Conservation (phyloP, 345 rosid genomes). For the Hibiscus tridactylites region DNA sequence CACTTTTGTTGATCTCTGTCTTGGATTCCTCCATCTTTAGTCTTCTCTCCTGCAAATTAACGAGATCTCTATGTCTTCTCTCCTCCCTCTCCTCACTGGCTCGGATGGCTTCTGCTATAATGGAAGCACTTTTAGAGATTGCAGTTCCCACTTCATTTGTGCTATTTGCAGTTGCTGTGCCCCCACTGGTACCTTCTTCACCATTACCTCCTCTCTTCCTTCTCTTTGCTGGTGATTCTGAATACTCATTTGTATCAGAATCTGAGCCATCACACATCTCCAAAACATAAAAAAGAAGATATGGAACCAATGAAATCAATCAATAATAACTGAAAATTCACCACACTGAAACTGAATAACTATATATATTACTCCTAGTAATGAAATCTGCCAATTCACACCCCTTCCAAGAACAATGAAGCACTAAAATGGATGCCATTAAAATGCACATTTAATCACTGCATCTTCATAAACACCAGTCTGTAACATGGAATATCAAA, state of each 20-base stretch:
- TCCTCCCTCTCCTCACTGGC: constrained; percentile 63
- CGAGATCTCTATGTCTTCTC: constrained; percentile 55
- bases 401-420: neutral
- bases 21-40: constrained; percentile 60
- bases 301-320: constrained; percentile 15
- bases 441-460: neutral
- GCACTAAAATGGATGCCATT: neutral
- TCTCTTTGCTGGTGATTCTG: constrained; percentile 61
- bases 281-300: constrained; percentile 17
- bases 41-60: constrained; percentile 56
- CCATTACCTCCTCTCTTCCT: constrained; percentile 34
- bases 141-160: constrained; percentile 41
- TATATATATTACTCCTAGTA: neutral
- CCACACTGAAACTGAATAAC: neutral
- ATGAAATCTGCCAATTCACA: neutral
- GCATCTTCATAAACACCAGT: neutral
- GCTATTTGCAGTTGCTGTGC: constrained; percentile 20
- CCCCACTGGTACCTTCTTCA: constrained; percentile 26
- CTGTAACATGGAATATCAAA: neutral
- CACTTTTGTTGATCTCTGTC: constrained; percentile 48
- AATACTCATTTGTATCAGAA: constrained; percentile 67
- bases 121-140: constrained; percentile 57
- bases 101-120: constrained; percentile 65
- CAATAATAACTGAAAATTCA: constrained; percentile 15
- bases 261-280: constrained; percentile 56